Conservation (phyloP, 1,284 basidiomycete species). For the Irpex sp. region DNA sequence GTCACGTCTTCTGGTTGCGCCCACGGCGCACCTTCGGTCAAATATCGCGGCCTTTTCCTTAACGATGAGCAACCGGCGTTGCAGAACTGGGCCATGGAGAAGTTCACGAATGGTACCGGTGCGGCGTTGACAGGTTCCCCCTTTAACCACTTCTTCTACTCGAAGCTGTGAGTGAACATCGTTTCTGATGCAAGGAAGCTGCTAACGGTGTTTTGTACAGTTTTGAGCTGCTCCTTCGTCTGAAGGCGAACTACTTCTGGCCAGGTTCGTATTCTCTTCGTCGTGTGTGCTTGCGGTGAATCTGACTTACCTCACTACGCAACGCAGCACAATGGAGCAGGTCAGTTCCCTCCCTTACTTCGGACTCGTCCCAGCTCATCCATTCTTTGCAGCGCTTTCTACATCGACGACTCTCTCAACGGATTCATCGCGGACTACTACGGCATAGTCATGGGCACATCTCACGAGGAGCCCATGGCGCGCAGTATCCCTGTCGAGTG, state of each 20-base stretch:
- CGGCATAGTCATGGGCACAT: conserved; percentile 71
- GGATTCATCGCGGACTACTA: conserved; percentile 62
- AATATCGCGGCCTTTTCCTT: conserved; percentile 67
- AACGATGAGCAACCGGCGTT: conserved; percentile 36
- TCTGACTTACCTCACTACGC: neutral
- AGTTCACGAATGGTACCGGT: conserved; percentile 65
- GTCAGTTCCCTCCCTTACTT: conserved; percentile 19
- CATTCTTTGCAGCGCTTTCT: conserved; percentile 49
- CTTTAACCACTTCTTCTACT: conserved; percentile 66
- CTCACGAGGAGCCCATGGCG: conserved; percentile 67
- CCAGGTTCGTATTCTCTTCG: conserved; percentile 35
- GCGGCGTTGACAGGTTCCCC: conserved; percentile 45
- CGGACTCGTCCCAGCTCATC: neutral
- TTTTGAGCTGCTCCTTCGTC: conserved; percentile 63
- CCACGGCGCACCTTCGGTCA: conserved; percentile 66
- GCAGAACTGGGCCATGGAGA: conserved; percentile 55
- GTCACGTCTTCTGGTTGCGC: conserved; percentile 50
- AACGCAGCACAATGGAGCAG: conserved; percentile 42
- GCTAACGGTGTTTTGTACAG: conserved; percentile 25
- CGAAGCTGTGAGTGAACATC: conserved; percentile 43
- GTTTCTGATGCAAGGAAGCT: neutral
- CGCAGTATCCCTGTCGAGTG: conserved; percentile 61
- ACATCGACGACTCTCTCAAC: conserved; percentile 62
- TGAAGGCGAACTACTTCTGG: conserved; percentile 74
- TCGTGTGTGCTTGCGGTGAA: neutral